Base-by-base conservation (phyloP, 257 asterid species). In the Hygrophila difformis region DNA sequence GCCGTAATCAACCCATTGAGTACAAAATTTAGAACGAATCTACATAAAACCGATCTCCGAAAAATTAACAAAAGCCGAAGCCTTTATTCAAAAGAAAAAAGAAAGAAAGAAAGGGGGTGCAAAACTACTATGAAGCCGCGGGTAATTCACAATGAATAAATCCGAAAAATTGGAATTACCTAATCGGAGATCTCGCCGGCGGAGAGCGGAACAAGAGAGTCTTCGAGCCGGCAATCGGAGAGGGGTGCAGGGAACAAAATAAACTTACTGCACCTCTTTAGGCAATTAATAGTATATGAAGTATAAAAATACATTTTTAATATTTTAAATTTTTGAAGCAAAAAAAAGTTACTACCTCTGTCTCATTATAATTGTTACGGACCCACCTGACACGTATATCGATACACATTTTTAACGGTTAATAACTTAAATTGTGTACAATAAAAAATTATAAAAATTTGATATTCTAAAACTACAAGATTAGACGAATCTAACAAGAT, bases 151-250 rank as follows among this genome's bases (percentile, higher is more conserved):
- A 58, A 55, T 34, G 36, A 18, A 8, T 16, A 47, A 55, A 58
- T 43, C 40, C 16, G 20, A 11, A 17, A 39, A 39, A 10, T 10
- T 1, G 1, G 1, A 44, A 35, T 40, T 52, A 70, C 82, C 79
- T 67, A 39, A 60, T 65, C 66, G 67, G 64, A 68, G 79, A 77
- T 71, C 79, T 65, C 64, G 62, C 68, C 75, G 66, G 60, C 67
- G 28, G 50, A 41, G 42, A 39, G 21, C 7, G 53, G 52, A 54
- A 56, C 35, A 45, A 51, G 60, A 43, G 40, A 47, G 26, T 39
- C 23, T 15, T 18, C 24, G 72, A 51, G 64, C 63, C 67, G 66
- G 66, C 66, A 72, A 68, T 58, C 68, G 42, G 62, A 51, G 44
- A 31, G 47, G 29, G 33, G 33, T 18, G 24, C 44, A 24, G 18